A percentile compares a stretch with the other conserved stretches of the same genome.
These are phyloP conservation scores for Sonneratia alba DNA, from an alignment of 345 rosid species.

Conservation along the genomic window DNA sequence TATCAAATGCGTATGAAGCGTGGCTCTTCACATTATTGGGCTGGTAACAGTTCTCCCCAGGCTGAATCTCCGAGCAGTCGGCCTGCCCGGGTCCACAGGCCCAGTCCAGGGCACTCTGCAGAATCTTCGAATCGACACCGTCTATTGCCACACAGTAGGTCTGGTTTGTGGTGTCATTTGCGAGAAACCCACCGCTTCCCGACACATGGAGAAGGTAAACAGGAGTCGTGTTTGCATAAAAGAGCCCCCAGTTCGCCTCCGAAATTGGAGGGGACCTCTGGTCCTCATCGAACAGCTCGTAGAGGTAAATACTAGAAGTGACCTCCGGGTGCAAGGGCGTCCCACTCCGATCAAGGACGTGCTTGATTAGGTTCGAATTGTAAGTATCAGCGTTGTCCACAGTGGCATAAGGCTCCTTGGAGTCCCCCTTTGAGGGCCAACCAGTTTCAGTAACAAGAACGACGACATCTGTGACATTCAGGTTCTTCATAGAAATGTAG, in stretches of 20 bases:
- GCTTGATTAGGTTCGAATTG: slow-evolving; percentile 85
- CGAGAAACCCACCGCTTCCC: slow-evolving; percentile 75
- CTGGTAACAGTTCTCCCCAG: slow-evolving; percentile 82
- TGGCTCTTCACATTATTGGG: slow-evolving; percentile 81
- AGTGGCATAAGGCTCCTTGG: slow-evolving; percentile 82
- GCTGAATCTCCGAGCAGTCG: slow-evolving; percentile 87
- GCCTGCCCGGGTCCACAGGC: slow-evolving; percentile 92
- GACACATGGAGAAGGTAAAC: slow-evolving; percentile 87
- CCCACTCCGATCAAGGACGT: slow-evolving; percentile 65
- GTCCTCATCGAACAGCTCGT: slow-evolving; percentile 88
- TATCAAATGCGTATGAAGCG: slow-evolving; percentile 92
- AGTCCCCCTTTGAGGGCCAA: slow-evolving; percentile 83
- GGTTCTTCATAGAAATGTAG: slow-evolving; percentile 79
- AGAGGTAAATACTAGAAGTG: slow-evolving; percentile 66
- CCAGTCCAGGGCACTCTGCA: slow-evolving; percentile 96
- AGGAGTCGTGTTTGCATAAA: slow-evolving; percentile 68
- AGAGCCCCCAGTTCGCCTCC: slow-evolving; percentile 91
- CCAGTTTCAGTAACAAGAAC: slow-evolving; percentile 84
- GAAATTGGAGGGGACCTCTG: slow-evolving; percentile 59
- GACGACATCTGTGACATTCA: slow-evolving; percentile 65
- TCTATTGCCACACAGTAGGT: slow-evolving; percentile 78
- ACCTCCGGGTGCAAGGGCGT: slow-evolving; percentile 85
- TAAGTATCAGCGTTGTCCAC: slow-evolving; percentile 77
- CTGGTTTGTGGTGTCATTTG: slow-evolving; percentile 85
- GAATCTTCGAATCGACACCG: slow-evolving; percentile 48